Evolutionary conservation across 1,139 yeast species (phyloP).

Genomic region (Groenewaldozyma sp.): DNA sequence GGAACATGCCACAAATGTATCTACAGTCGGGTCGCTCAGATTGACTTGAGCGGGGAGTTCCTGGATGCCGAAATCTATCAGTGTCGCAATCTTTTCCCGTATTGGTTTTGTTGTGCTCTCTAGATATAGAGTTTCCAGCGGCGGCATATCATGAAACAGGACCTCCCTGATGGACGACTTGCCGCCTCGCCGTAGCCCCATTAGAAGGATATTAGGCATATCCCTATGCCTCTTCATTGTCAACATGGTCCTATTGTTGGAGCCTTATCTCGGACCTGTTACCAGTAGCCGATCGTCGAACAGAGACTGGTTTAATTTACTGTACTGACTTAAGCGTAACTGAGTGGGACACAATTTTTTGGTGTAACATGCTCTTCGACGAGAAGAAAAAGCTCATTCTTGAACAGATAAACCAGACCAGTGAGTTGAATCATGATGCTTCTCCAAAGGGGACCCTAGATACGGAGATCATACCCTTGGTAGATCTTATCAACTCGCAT

Average conservation of each 20-base stretch:
- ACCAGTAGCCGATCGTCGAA: not conserved
- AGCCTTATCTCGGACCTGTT: slow-evolving; percentile 1
- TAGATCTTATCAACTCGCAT: slow-evolving; percentile 53
- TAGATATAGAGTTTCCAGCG: slow-evolving; percentile 80
- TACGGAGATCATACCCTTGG: slow-evolving; percentile 59
- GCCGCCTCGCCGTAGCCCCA: slow-evolving; percentile 59
- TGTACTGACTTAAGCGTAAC: too few relatives aligned
- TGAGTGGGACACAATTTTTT: too few relatives aligned
- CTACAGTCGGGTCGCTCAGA: slow-evolving; percentile 69
- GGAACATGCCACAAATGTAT: slow-evolving; percentile 65
- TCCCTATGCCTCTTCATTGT: slow-evolving; percentile 9
- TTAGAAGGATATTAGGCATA: slow-evolving; percentile 39
- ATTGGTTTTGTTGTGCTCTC: slow-evolving; percentile 90
- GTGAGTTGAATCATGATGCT: slow-evolving; percentile 45
- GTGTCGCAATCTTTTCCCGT: slow-evolving; percentile 33
- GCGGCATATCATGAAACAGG: slow-evolving; percentile 94
- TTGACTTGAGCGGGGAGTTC: slow-evolving; percentile 93
- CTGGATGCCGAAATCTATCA: slow-evolving; percentile 58
- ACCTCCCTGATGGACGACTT: slow-evolving; percentile 52
- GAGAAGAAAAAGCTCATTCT: slow-evolving; percentile 58
- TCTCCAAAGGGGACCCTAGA: slow-evolving; percentile 86
- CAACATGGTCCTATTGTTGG: slow-evolving; percentile 1
- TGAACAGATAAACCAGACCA: slow-evolving; percentile 41
- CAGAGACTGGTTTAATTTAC: too few relatives aligned
- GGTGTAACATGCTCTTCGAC: too few relatives aligned